Evolutionary conservation across 169 alveolate genomes (phyloP).

Genomic region (Miamiensis avidus): DNA sequence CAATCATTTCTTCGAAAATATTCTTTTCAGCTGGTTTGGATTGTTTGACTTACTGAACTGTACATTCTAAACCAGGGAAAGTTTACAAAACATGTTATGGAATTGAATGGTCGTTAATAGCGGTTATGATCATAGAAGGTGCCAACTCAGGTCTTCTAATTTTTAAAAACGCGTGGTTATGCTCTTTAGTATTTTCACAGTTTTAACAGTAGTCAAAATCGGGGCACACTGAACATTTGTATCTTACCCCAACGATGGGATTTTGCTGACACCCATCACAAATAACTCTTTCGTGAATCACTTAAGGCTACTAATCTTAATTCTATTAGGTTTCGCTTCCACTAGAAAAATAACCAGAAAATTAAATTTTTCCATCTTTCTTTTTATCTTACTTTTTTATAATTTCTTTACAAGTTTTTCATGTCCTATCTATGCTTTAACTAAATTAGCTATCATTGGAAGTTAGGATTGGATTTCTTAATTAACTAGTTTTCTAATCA

Average conservation of each 20-base stretch:
- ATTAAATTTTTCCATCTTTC: not conserved
- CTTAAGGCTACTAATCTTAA: not conserved
- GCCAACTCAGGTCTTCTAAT: constrained; percentile 20
- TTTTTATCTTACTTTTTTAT: not conserved
- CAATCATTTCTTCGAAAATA: not conserved
- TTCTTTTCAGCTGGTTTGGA: not conserved
- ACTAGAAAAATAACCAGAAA: too few relatives aligned
- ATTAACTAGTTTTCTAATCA: too few relatives aligned
- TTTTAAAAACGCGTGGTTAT: constrained; percentile 27
- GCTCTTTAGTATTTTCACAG: constrained; percentile 52
- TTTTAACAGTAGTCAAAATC: constrained; percentile 83
- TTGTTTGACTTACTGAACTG: not conserved
- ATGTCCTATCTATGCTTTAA: too few relatives aligned
- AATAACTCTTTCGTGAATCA: constrained; percentile 46
- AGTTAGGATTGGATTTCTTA: too few relatives aligned
- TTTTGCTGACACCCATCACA: constrained; percentile 79
- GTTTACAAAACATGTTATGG: not conserved
- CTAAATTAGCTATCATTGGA: too few relatives aligned
- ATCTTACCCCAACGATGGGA: constrained; percentile 79
- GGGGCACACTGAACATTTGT: constrained; percentile 73
- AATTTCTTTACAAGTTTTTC: too few relatives aligned
- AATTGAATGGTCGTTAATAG: not conserved
- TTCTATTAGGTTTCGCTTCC: too few relatives aligned
- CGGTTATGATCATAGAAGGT: constrained; percentile 4
- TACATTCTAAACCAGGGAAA: too few relatives aligned